A percentile compares a stretch with the other conserved stretches of the same genome.
Evolutionary conservation across 2,329 filamentous ascomycete genomes (phyloP).

Genomic region (Drechslerella coelobrocha): DNA sequence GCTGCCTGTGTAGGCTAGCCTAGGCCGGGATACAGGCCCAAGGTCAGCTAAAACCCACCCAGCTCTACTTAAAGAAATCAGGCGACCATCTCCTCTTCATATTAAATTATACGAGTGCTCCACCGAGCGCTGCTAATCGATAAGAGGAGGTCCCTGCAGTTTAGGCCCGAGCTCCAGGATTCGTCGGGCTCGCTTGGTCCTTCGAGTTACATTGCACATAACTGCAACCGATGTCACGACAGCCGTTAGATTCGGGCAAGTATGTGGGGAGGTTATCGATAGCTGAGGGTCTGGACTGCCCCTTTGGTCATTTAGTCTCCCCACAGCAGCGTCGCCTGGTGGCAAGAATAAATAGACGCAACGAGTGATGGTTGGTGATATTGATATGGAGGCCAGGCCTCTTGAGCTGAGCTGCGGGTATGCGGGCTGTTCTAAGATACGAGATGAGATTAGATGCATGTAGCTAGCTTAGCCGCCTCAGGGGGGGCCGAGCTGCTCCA

Average conservation of each 20-base stretch:
- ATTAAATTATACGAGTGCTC: neutral
- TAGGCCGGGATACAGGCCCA: too few species aligned
- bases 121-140: neutral
- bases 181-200: neutral
- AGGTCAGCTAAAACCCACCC: too few species aligned
- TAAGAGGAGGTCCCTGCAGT: constrained; percentile 4
- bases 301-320: neutral
- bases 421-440: neutral
- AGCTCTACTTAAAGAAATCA: too few species aligned
- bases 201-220: neutral
- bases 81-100: neutral
- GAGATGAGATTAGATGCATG: constrained; percentile 1
- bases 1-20: too few species aligned
- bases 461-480: neutral
- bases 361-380: too few species aligned
- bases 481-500: neutral
- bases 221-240: neutral
- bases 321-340: neutral
- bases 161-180: neutral
- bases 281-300: neutral
- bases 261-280: neutral
- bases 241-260: neutral
- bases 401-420: neutral
- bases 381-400: too few species aligned
- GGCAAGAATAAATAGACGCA: too few species aligned